These are phyloP conservation scores for Nosema granulosis DNA, from an alignment of 371 early-diverging fungal species.

Conservation along the genomic window DNA sequence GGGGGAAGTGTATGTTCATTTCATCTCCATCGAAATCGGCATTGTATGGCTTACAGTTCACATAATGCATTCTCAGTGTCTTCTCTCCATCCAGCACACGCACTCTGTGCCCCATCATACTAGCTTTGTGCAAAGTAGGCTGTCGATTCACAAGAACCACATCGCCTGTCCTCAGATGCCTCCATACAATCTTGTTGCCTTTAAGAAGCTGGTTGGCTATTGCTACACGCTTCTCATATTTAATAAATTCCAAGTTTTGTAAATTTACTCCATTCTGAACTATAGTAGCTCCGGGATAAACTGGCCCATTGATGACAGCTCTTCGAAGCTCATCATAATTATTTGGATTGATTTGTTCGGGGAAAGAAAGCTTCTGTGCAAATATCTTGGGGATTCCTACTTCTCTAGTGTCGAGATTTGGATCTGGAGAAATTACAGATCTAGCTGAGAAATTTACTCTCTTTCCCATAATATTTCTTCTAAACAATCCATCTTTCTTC, in stretches of 20 bases:
- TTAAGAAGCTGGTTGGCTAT: constrained; percentile 80
- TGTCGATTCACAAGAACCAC: constrained; percentile 94
- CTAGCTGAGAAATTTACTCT: constrained; percentile 99
- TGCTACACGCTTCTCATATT: constrained; percentile 80
- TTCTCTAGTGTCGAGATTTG: constrained; percentile 91
- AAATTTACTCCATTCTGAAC: constrained; percentile 66
- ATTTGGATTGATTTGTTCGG: constrained; percentile 89
- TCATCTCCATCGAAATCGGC: constrained; percentile 99
- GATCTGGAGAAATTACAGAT: constrained; percentile 97
- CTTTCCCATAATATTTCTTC: constrained; percentile 99
- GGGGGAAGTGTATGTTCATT: constrained; percentile 99
- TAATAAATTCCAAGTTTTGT: constrained; percentile 73
- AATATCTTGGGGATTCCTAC: constrained; percentile 94
- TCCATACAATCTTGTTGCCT: constrained; percentile 84
- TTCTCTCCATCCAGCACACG: constrained; percentile 89
- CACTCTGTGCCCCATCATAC: constrained; percentile 96
- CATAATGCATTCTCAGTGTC: constrained; percentile 98
- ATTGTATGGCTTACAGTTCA: constrained; percentile 87
- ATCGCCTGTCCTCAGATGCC: constrained; percentile 93
- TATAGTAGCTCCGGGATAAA: constrained; percentile 86
- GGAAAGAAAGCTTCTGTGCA: constrained; percentile 89
- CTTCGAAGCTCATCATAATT: constrained; percentile 82
- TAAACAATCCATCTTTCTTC: constrained; percentile 98
- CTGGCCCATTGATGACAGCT: constrained; percentile 94
- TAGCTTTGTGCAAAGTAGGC: constrained; percentile 97